Conservation (phyloP, 371 early-diverging fungal genomes). For the Smittium culicis region DNA sequence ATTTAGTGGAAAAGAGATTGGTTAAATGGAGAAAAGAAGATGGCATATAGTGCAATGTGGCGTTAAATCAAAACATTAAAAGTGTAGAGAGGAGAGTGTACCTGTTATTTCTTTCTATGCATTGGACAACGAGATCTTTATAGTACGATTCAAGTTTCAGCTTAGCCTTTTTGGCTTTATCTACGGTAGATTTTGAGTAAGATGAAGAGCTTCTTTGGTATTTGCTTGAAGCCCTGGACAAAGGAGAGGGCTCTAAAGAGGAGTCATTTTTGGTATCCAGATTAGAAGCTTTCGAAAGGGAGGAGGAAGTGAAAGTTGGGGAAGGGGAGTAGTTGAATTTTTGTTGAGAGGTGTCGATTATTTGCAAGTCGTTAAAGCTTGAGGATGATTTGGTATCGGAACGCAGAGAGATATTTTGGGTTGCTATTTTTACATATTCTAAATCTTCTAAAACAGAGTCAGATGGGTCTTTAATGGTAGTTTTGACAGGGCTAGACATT, state of each 20-base stretch:
- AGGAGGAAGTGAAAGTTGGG: neutral
- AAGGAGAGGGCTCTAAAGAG: no score
- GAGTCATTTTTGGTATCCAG: neutral
- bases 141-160: slow-evolving; percentile 79
- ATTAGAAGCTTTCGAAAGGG: neutral
- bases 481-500: no score
- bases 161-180: slow-evolving; percentile 75
- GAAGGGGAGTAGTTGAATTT: neutral
- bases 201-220: slow-evolving; percentile 14
- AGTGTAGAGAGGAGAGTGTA: neutral
- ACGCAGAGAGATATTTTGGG: neutral
- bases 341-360: neutral
- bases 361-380: no score
- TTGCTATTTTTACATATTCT: neutral
- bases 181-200: slow-evolving; percentile 38
- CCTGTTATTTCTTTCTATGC: slow-evolving; percentile 76
- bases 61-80: neutral
- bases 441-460: neutral
- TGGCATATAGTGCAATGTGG: neutral
- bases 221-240: neutral
- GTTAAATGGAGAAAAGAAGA: neutral
- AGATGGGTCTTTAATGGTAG: no score
- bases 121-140: slow-evolving; percentile 67
- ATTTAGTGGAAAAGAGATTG: no score
- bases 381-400: neutral